A percentile compares a stretch with the other conserved stretches of the same genome.
Conservation (phyloP, 2,329 filamentous ascomycete genomes). For the Colletotrichum siamense region DNA sequence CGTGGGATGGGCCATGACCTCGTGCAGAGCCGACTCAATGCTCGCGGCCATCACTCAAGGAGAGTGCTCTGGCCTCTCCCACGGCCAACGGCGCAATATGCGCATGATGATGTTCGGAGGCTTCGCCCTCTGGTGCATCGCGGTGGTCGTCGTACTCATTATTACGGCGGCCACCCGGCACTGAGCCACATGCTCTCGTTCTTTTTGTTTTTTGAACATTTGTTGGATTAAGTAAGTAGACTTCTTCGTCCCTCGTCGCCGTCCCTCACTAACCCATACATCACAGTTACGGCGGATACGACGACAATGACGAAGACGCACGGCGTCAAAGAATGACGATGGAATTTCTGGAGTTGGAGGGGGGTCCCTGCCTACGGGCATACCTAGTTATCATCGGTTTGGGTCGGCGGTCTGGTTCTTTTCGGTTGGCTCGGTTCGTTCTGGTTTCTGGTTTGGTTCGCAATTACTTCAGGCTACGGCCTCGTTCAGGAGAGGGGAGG, state of each 20-base stretch:
- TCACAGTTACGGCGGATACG: neutral
- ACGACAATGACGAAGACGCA: neutral
- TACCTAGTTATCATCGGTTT: neutral
- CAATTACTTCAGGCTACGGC: neutral
- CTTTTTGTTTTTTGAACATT: neutral
- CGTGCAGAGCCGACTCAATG: neutral
- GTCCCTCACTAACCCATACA: neutral
- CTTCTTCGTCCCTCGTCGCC: neutral
- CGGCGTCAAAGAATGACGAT: neutral
- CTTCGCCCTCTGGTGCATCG: conserved; percentile 2
- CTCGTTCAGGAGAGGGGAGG: neutral
- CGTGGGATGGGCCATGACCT: neutral
- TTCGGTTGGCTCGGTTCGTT: neutral
- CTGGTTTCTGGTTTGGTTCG: neutral
- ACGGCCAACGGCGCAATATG: conserved; percentile 6
- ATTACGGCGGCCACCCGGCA: neutral
- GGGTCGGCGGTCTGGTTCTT: neutral
- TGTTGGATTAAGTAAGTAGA: conserved; percentile 6
- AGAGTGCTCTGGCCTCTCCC: conserved; percentile 19
- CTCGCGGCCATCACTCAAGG: neutral
- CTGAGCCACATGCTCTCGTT: neutral
- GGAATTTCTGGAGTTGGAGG: neutral
- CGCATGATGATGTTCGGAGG: conserved; percentile 9
- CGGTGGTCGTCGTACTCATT: neutral
- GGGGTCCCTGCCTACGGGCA: conserved; percentile 16